Conservation (phyloP, 1,284 basidiomycete genomes). For the Apiotrichum montevideense region DNA sequence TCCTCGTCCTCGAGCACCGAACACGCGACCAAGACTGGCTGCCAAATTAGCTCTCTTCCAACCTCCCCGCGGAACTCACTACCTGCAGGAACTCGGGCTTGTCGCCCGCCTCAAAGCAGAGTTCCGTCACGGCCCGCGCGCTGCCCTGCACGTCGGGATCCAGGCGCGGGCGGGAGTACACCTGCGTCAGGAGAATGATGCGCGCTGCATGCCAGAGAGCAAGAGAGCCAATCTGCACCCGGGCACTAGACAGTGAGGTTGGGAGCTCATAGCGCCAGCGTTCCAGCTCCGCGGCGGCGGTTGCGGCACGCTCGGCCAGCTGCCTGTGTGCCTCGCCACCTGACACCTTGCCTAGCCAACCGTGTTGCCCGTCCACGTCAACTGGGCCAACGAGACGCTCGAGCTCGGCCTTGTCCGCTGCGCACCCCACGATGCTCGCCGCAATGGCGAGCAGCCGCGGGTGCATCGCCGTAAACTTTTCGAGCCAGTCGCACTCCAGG, state of each 20-base stretch:
- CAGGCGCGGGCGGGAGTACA: conserved; percentile 7
- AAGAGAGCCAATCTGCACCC: conserved; percentile 22
- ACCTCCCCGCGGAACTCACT: too few species aligned
- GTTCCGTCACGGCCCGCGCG: conserved; percentile 21
- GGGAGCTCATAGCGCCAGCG: conserved; percentile 1
- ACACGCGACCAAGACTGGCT: conserved; percentile 26
- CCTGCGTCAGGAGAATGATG: conserved; percentile 22
- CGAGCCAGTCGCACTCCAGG: conserved; percentile 2
- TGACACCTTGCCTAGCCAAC: background rate
- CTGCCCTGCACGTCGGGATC: conserved; percentile 21
- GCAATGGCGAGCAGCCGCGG: background rate
- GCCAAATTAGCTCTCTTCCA: too few species aligned
- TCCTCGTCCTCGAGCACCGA: conserved; percentile 13
- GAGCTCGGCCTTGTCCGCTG: background rate
- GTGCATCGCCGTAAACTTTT: conserved; percentile 1
- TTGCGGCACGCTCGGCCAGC: background rate
- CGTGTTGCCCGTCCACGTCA: background rate
- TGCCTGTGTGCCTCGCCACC: too few species aligned
- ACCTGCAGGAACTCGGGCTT: conserved; percentile 38
- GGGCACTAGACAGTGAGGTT: background rate
- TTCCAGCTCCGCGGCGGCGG: background rate
- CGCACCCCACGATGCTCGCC: background rate
- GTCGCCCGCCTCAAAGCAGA: conserved; percentile 25
- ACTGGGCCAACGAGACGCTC: background rate
- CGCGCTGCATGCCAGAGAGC: conserved; percentile 30